Evolutionary conservation across 73 alveolate species (phyloP).

Genomic region (Paramecium primaurelia): DNA sequence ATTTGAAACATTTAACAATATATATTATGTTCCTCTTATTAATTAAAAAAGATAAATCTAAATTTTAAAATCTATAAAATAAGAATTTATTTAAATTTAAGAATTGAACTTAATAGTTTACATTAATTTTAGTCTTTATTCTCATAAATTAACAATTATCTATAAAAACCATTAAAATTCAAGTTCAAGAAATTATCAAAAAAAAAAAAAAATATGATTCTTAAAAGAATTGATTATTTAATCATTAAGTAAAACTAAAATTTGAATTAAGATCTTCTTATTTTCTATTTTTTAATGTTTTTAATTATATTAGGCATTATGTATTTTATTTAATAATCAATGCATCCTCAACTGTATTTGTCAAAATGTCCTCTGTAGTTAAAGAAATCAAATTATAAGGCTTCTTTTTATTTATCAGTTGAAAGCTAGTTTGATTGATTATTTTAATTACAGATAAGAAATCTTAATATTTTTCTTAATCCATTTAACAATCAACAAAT

Average conservation of each 20-base stretch:
- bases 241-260: neutral
- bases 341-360: constrained; percentile 21
- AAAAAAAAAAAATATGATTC: too few species aligned
- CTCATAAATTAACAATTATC: neutral
- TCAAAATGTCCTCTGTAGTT: constrained; percentile 62
- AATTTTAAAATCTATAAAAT: too few species aligned
- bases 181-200: too few species aligned
- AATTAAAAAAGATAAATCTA: too few species aligned
- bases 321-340: neutral
- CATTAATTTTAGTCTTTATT: too few species aligned
- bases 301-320: neutral
- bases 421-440: constrained; percentile 30
- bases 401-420: constrained; percentile 48
- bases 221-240: neutral
- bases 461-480: constrained; percentile 31
- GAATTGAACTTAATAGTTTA: neutral
- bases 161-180: too few species aligned
- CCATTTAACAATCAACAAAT: constrained; percentile 48
- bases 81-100: too few species aligned
- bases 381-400: constrained; percentile 59
- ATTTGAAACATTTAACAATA: too few species aligned
- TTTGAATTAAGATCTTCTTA: neutral
- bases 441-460: constrained; percentile 32
- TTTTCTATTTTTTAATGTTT: neutral
- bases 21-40: too few species aligned